Conservation (phyloP, 345 rosid species). For the Brassica carinata region DNA sequence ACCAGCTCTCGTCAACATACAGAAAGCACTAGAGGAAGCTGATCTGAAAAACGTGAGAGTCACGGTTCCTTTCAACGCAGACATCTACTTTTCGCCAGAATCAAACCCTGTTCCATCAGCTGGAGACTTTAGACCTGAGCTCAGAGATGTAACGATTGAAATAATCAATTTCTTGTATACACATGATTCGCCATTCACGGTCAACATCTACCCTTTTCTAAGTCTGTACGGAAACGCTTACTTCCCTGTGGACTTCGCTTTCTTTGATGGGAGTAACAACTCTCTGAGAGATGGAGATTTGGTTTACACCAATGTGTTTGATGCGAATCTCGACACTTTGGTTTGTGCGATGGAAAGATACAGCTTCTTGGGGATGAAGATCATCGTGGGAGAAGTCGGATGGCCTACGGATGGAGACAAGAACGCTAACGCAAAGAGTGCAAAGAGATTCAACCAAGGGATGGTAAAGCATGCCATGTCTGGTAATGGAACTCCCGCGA, state of each 20-base stretch:
- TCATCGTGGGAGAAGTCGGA: conserved; percentile 76
- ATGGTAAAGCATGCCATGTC: conserved; percentile 52
- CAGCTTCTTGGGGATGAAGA: conserved; percentile 62
- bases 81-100: conserved; percentile 56
- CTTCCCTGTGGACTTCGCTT: conserved; percentile 75
- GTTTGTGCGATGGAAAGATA: conserved; percentile 60
- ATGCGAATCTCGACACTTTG: conserved; percentile 77
- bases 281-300: conserved; percentile 60
- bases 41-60: conserved; percentile 51
- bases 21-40: conserved; percentile 67
- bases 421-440: conserved; percentile 52
- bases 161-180: conserved; percentile 59
- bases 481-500: conserved; percentile 68
- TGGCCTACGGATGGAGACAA: conserved; percentile 84
- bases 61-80: conserved; percentile 79
- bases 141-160: conserved; percentile 53
- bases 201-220: conserved; percentile 86
- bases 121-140: conserved; percentile 66
- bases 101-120: conserved; percentile 68
- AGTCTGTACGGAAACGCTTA: conserved; percentile 62
- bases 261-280: conserved; percentile 58
- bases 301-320: conserved; percentile 68
- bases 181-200: conserved; percentile 63
- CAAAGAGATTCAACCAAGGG: conserved; percentile 70
- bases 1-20: conserved; percentile 72